phyloP scores from a whole-genome alignment of 768 basidiomycete species.

The Serendipita sp. region DNA sequence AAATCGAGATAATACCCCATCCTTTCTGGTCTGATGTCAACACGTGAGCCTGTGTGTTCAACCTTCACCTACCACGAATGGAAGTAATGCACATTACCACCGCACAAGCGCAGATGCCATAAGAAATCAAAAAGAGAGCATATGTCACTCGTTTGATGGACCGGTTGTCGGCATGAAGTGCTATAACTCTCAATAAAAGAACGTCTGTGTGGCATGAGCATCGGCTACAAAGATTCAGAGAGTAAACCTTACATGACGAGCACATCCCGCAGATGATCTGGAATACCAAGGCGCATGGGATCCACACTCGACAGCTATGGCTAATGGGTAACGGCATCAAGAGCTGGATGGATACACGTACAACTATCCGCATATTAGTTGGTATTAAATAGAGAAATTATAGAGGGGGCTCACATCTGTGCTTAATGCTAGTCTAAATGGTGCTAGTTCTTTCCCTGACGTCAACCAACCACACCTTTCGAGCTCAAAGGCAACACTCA shows the following conservation, averaged over 20 bases:
- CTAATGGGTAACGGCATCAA: neutral
- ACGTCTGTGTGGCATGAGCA: neutral
- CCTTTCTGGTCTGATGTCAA: neutral
- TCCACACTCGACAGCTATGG: constrained; percentile 1
- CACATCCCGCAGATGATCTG: neutral
- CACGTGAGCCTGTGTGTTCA: neutral
- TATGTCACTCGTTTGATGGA: neutral
- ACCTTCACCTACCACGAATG: neutral
- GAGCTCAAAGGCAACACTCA: neutral
- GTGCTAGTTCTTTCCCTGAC: neutral
- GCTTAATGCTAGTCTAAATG: neutral
- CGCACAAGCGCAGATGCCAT: neutral
- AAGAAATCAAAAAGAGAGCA: neutral
- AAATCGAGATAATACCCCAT: constrained; percentile 5
- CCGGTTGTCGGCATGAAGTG: neutral
- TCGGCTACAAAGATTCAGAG: neutral
- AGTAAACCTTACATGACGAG: constrained; percentile 2
- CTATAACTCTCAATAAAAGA: neutral
- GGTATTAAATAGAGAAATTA: neutral
- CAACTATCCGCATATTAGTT: neutral
- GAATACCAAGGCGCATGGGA: neutral
- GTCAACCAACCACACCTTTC: neutral
- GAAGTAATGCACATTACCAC: neutral
- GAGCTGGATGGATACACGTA: neutral
- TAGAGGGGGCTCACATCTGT: neutral